A percentile compares a stretch with the other conserved stretches of the same genome.
Conservation (phyloP, 208 protist genomes). For the Crithidia acanthocephali region DNA sequence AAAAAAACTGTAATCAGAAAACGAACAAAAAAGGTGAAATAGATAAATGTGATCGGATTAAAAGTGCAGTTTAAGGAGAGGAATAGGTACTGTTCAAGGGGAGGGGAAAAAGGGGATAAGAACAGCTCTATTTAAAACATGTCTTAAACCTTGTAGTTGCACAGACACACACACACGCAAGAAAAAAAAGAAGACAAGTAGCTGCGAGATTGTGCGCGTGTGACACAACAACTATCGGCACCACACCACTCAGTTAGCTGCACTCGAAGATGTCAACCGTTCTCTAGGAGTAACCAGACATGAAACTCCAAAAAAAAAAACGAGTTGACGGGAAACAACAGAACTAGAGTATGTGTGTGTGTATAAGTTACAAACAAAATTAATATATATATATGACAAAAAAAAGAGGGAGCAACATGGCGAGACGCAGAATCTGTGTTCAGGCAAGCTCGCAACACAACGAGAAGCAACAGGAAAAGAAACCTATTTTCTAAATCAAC, state of each 20-base stretch:
- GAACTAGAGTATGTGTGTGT: neutral
- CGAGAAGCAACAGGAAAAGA: neutral
- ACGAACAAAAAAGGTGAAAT: neutral
- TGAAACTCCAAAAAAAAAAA: too few species aligned
- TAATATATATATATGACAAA: conserved; percentile 11
- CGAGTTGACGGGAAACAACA: neutral
- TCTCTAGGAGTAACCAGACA: neutral
- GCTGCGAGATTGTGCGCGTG: too few species aligned
- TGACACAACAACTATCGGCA: too few species aligned
- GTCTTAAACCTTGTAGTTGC: neutral
- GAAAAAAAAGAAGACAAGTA: conserved; percentile 31
- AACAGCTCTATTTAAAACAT: neutral
- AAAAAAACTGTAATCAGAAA: neutral
- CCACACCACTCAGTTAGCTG: too few species aligned
- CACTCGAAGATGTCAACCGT: too few species aligned
- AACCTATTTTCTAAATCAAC: neutral
- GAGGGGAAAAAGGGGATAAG: neutral
- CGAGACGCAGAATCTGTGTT: neutral
- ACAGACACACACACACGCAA: neutral
- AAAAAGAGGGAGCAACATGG: neutral
- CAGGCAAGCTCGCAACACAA: neutral
- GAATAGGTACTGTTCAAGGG: neutral
- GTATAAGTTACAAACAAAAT: conserved; percentile 11
- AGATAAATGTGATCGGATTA: neutral
- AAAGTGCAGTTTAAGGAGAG: too few species aligned